Conservation (phyloP, 75 land plant species). For the Adiantum capillusveneris region DNA sequence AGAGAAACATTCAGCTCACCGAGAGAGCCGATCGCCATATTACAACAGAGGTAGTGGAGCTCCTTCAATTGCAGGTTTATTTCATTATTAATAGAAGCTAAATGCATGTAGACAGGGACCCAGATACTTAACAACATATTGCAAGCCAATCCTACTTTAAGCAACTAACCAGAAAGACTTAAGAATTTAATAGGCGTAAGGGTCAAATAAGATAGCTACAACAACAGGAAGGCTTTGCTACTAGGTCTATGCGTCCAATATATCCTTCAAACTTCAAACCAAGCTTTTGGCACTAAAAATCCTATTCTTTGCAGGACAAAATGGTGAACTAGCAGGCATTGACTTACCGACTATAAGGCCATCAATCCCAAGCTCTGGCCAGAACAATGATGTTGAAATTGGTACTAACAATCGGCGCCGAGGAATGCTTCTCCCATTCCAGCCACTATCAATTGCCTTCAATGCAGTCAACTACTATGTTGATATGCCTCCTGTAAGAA, state of each 20-base stretch:
- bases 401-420: neutral
- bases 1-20: too few relatives aligned
- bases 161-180: too few relatives aligned
- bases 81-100: neutral
- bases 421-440: slow-evolving; percentile 34
- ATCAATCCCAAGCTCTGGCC: neutral
- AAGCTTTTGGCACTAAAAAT: neutral
- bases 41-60: neutral
- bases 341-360: neutral
- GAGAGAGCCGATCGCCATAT: neutral
- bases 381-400: neutral
- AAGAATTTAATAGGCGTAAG: too few relatives aligned
- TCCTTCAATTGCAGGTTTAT: neutral
- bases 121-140: too few relatives aligned
- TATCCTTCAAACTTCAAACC: too few relatives aligned
- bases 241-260: too few relatives aligned
- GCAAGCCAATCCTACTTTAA: too few relatives aligned
- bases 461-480: slow-evolving; percentile 30
- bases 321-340: too few relatives aligned
- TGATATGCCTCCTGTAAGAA: slow-evolving; percentile 39
- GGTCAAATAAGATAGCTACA: too few relatives aligned
- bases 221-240: too few relatives aligned
- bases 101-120: too few relatives aligned
- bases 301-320: too few relatives aligned
- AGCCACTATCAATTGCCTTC: slow-evolving; percentile 28